These are phyloP conservation scores for Globisporangium splendens DNA, from an alignment of 352 stramenopile species.

Conservation along the genomic window DNA sequence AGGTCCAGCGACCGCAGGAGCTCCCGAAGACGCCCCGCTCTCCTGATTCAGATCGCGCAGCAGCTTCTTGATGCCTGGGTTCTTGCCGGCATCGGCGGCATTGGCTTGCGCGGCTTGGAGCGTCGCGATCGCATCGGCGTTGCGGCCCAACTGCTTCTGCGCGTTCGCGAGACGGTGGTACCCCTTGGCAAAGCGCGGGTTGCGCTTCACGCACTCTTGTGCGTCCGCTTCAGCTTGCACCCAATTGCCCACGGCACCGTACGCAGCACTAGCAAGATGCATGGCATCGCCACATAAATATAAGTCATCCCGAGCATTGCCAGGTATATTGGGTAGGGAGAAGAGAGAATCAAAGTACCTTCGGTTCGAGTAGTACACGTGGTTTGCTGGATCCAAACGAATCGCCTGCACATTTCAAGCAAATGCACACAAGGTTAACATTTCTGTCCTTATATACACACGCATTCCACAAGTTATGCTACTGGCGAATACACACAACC, in stretches of 20 bases:
- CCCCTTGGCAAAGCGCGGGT: conserved; percentile 72
- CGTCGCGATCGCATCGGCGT: conserved; percentile 64
- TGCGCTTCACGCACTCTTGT: conserved; percentile 68
- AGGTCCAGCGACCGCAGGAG: conserved; percentile 3
- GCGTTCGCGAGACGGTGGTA: conserved; percentile 80
- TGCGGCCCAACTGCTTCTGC: conserved; percentile 72
- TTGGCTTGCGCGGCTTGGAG: conserved; percentile 39
- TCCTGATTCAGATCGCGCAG: conserved; percentile 67
- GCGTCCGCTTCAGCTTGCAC: conserved; percentile 66
- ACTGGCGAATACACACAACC: no score
- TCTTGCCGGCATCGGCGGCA: conserved; percentile 39
- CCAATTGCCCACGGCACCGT: conserved; percentile 68
- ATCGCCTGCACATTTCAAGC: conserved; percentile 46
- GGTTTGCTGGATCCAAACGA: conserved; percentile 60
- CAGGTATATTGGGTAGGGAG: neutral
- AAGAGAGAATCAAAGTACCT: conserved; percentile 25
- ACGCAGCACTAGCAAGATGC: conserved; percentile 43
- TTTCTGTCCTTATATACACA: no score
- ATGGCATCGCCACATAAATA: neutral
- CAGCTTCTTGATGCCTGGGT: conserved; percentile 74
- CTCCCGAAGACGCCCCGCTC: conserved; percentile 10
- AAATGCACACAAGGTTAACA: no score
- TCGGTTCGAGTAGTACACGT: conserved; percentile 86
- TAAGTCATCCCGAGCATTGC: neutral
- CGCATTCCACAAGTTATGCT: no score